Conservation (phyloP, 371 early-diverging fungal genomes). For the Funneliformis caledonium region DNA sequence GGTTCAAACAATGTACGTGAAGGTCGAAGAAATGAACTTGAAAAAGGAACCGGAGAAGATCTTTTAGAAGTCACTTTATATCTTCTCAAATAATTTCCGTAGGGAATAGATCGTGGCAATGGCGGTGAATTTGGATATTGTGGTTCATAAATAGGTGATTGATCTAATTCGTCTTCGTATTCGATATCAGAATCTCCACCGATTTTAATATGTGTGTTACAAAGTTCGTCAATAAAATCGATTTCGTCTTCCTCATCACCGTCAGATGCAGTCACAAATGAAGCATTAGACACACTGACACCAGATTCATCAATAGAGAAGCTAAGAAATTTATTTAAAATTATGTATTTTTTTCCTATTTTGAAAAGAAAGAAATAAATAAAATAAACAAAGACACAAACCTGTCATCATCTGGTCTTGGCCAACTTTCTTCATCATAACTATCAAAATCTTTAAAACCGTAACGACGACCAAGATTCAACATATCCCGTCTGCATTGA, state of each 20-base stretch:
- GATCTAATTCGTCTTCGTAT: background rate
- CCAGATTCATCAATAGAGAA: constrained; percentile 19
- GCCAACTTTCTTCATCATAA: constrained; percentile 13
- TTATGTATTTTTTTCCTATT: background rate
- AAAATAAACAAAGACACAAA: constrained; percentile 6
- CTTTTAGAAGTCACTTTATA: constrained; percentile 55
- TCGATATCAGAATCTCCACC: constrained; percentile 40
- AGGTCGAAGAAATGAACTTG: constrained; percentile 59
- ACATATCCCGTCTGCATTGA: constrained; percentile 34
- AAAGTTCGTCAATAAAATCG: background rate
- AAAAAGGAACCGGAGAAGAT: constrained; percentile 31
- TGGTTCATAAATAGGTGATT: constrained; percentile 40
- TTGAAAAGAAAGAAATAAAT: background rate
- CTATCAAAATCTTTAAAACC: constrained; percentile 29
- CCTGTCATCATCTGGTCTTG: constrained; percentile 16
- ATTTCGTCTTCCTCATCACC: constrained; percentile 1
- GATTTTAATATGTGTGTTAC: background rate
- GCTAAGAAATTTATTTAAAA: background rate
- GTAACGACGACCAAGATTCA: constrained; percentile 20
- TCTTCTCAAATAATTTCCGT: constrained; percentile 67
- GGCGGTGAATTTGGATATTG: constrained; percentile 40
- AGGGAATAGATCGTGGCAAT: constrained; percentile 69
- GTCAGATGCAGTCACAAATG: constrained; percentile 34
- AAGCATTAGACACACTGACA: constrained; percentile 33
- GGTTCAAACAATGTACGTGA: constrained; percentile 48